Evolutionary conservation across 139 green algal species (phyloP), one percentile per base, ranked within the genome.

Genomic region (Tetradesmus obliquus): DNA sequence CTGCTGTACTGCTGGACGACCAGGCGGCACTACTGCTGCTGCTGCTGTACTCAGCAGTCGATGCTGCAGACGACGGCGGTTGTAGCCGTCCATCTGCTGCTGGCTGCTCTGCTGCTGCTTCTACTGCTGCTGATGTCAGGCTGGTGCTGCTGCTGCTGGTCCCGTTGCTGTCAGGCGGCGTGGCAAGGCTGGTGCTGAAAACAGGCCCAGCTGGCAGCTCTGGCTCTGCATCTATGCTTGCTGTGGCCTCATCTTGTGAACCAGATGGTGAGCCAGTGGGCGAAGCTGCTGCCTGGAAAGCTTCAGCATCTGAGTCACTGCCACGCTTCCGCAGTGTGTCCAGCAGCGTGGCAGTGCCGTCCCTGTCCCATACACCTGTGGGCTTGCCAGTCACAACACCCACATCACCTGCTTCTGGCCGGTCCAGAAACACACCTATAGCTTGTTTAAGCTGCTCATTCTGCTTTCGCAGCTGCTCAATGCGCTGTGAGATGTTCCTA

Each of bases 371-470:
- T n/a, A 71, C 7, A 13, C 86, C 86, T 55, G 71, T 90, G 9
- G 86, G 86, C 24, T 90, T 84, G 51, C 88, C 88, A 57, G 88
- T 91, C 19, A 91, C n/a, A 53, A 74, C 88, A 3, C 88, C 88
- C 9, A 86, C 79, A 55, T 91, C 88, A 76, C 66, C 66, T 24
- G 66, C 66, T 8, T 87, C 45, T 53, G 88, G 88, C 32, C 58
- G 55, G 32, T 91, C 88, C 53, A 91, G 57, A 24, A 91, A 91
- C 12, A 91, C n/a, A 17, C 88, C 88, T 55, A 91, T 91, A 3
- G 88, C 88, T 17, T 91, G 88, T 32, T 91, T 91, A 7, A 91
- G 57, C 55, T 55, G 72, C 55, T 91, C 88, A 69, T 91, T 91
- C 79, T 91, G 76, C 19, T 71, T 72, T 24, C 66, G 87, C 55